Conservation (phyloP, 768 basidiomycete species). For the Lactifluus echinatus region DNA sequence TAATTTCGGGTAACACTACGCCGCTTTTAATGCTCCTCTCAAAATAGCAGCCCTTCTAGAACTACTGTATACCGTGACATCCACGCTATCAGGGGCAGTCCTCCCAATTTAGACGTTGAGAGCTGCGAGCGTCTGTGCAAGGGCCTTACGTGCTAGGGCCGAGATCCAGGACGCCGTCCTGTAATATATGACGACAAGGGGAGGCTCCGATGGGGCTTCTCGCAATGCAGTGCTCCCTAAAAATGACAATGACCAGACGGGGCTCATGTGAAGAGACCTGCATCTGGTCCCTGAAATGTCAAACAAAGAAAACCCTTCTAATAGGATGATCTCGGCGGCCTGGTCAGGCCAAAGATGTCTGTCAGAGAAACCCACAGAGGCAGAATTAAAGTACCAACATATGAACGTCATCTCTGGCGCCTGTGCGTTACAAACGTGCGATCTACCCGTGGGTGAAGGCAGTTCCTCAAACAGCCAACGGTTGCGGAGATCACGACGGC, state of each 20-base stretch:
- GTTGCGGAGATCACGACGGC: neutral
- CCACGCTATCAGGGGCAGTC: too few relatives aligned
- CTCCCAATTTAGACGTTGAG: neutral
- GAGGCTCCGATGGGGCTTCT: neutral
- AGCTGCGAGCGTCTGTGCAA: neutral
- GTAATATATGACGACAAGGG: neutral
- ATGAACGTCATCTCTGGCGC: neutral
- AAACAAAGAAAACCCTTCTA: neutral
- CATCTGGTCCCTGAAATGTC: neutral
- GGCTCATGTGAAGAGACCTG: neutral
- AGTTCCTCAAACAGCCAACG: neutral
- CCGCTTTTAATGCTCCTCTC: neutral
- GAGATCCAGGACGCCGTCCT: constrained; percentile 1
- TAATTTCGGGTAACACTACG: neutral
- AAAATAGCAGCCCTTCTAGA: neutral
- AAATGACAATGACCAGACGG: neutral
- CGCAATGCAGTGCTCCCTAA: neutral
- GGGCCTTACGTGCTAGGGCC: neutral
- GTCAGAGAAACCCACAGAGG: neutral
- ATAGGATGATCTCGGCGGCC: neutral
- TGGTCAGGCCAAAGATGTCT: neutral
- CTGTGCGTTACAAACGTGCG: neutral
- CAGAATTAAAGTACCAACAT: neutral
- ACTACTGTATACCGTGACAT: too few relatives aligned
- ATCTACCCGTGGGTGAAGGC: neutral